Base-by-base conservation (phyloP, 1,284 basidiomycete species). In the Melampsora americana region DNA sequence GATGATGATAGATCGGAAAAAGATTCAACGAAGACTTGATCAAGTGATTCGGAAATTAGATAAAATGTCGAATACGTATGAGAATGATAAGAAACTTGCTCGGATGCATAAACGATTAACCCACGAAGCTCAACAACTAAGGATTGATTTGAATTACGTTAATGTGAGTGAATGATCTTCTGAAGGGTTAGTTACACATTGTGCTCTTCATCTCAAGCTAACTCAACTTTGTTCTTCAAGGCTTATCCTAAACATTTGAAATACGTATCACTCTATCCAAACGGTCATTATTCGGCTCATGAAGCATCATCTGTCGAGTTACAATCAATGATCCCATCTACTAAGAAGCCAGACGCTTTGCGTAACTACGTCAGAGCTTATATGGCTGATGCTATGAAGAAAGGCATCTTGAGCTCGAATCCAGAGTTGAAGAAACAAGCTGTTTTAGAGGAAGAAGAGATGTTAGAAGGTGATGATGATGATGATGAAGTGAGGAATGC, bases 211-310 rank as follows among this genome's bases (percentile, higher is more conserved):
- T 44, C 44, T 18, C 44, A 44, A 44, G 18, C 44, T 44, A 14
- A 44, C 44, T 16, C 18, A 16, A n/a, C 35, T 5, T 42, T 59
- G 18, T 39, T 59, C 48, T 12, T 16, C 46, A 35, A 74, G 72
- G 62, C 65, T 46, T 74, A 74, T 16, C 72, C 72, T 20, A 74
- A 74, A n/a, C 65, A 74, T 39, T 64, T 74, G 26, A 74, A 74
- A 32, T 74, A 74, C 53, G 72, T 74, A 46, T 74, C 72, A n/a
- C 72, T 74, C 39, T 74, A 53, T 65, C 72, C 72, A 59, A 50
- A 39, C 44, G 72, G 72, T 42, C 16, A 46, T 46, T 74, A 74
- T 39, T 42, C 65, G 44, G 18, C 14, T 35, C 72, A 66, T 67
- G 18, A 60, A 20, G n/a, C 18, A 23, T 46, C 53, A 35, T 53